These are phyloP conservation scores for Diatrype stigma DNA, from an alignment of 2,329 filamentous ascomycete species.

Conservation along the genomic window DNA sequence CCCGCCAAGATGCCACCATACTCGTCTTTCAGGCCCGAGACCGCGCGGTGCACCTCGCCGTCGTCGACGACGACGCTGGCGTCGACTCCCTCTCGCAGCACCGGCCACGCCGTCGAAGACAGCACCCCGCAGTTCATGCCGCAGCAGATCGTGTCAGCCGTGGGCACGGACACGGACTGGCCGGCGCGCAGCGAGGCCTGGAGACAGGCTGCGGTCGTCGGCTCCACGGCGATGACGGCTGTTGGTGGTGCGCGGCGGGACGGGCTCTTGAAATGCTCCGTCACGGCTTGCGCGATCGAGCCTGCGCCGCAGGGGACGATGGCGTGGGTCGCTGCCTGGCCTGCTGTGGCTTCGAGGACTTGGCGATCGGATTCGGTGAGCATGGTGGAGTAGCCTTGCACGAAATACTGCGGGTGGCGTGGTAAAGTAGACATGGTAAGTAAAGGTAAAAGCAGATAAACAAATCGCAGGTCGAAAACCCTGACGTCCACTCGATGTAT, in stretches of 20 bases:
- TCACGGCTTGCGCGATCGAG: slow-evolving; percentile 66
- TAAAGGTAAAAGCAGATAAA: too few species aligned
- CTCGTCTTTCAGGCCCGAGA: slow-evolving; percentile 51
- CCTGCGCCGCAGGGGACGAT: slow-evolving; percentile 70
- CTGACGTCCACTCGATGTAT: too few species aligned
- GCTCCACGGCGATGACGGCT: slow-evolving; percentile 64
- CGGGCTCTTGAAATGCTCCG: slow-evolving; percentile 54
- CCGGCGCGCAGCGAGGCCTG: slow-evolving; percentile 48
- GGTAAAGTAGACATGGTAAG: too few species aligned
- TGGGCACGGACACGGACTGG: slow-evolving; percentile 44
- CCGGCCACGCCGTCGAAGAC: slow-evolving; percentile 60
- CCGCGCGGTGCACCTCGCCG: slow-evolving; percentile 55
- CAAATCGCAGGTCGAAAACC: too few species aligned
- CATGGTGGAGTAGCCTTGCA: slow-evolving; percentile 74
- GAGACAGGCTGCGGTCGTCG: slow-evolving; percentile 59
- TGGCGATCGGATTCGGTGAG: too few species aligned
- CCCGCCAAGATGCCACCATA: slow-evolving; percentile 20
- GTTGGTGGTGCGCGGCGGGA: slow-evolving; percentile 20
- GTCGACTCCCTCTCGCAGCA: slow-evolving; percentile 55
- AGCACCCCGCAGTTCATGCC: slow-evolving; percentile 71
- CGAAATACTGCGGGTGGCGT: too few species aligned
- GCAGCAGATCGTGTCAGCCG: slow-evolving; percentile 64
- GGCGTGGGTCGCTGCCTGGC: slow-evolving; percentile 56
- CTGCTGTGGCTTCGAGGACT: too few species aligned
- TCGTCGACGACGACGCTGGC: slow-evolving; percentile 58